phyloP scores from a whole-genome alignment of 2,329 filamentous ascomycete genomes.

The Hypoxylon sp. region DNA sequence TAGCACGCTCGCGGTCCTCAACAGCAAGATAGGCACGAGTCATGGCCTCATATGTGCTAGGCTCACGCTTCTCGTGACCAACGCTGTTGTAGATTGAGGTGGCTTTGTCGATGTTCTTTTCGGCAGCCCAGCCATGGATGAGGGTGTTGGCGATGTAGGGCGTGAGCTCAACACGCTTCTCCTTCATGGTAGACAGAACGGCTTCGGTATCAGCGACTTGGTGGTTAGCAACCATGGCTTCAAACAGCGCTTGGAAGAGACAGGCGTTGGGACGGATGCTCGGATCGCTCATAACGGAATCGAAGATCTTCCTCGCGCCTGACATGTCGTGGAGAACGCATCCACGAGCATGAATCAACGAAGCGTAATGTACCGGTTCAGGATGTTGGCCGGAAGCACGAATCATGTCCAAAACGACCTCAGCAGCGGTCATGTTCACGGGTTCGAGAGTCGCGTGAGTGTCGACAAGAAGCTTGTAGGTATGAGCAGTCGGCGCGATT shows the following conservation, averaged over 20 bases:
- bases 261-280: constrained; percentile 82
- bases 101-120: constrained; percentile 84
- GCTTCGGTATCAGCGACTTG: constrained; percentile 81
- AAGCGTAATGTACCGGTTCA: constrained; percentile 95
- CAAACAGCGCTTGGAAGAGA: constrained; percentile 96
- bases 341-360: constrained; percentile 94
- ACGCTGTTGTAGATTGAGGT: constrained; percentile 85
- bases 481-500: constrained; percentile 94
- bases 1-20: constrained; percentile 82
- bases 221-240: constrained; percentile 97
- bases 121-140: constrained; percentile 95
- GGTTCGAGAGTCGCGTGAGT: constrained; percentile 95
- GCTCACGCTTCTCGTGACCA: constrained; percentile 84
- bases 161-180: constrained; percentile 84
- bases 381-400: constrained; percentile 79
- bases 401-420: constrained; percentile 85
- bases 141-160: constrained; percentile 98
- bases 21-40: constrained; percentile 90
- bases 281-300: constrained; percentile 79
- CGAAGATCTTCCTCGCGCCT: constrained; percentile 85
- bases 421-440: constrained; percentile 87
- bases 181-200: constrained; percentile 81
- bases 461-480: constrained; percentile 97
- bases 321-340: constrained; percentile 94
- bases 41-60: constrained; percentile 99